Evolutionary conservation across 2,329 filamentous ascomycete genomes (phyloP), one percentile per base, ranked within the genome.

Genomic region (Talaromyces rugulosus): DNA sequence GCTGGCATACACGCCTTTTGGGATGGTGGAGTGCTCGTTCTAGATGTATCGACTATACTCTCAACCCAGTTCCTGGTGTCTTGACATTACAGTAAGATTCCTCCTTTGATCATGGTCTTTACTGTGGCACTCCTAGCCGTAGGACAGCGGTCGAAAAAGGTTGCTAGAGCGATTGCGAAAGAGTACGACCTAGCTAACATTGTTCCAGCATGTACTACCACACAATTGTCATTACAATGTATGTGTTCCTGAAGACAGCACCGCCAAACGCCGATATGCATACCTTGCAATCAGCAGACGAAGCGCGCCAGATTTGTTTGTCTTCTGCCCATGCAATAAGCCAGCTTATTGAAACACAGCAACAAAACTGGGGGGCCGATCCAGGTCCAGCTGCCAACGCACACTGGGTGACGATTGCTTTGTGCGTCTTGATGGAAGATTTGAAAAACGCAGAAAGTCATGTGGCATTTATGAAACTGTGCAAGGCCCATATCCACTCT

Each of bases 281-380:
- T n/a, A 12, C 44, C 2, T 28, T 63, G 4, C 52, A 61, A 9
- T 58, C 18, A 31, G 62, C 58, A 2, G 60, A 56, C 2, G 54
- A 60, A 5, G 67, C 71, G 28, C 62, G 59, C 27, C 54, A 64
- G 6, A 61, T 66, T 11, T 70, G 66, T 34, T 61, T 70, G 23
- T 53, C 62, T 0, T 68, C 65, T 12, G 68, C 71, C 5, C 66
- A 66, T 31, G 63, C 60, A 5, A 67, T 73, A 4, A 64, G 67
- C 23, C 34, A 65, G 12, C 64, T 74, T 9, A 63, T 70, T 27
- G 65, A 65, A n/a, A 62, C 64, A 14, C 69, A 71, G 44, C 71
- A 68, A 23, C 50, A 64, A n/a, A 65, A 67, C 23, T 74, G 72
- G 71, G 70, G 72, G 18, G 65, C 68, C 14, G 70, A 73, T 65